These are phyloP conservation scores for Candida railenensis DNA, from an alignment of 805 yeast genomes.

Conservation along the genomic window DNA sequence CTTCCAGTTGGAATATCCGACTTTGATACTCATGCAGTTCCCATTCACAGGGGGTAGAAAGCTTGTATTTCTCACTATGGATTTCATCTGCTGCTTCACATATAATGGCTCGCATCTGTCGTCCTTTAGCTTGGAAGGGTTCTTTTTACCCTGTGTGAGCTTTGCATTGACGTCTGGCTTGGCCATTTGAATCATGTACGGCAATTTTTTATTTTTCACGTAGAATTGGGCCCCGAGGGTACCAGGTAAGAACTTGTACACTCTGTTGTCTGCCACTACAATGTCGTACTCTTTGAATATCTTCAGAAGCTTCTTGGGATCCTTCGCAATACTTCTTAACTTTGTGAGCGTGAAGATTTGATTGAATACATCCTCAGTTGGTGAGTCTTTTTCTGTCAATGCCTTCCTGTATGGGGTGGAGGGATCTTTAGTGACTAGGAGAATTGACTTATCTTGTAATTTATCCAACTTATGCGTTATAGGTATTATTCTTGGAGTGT, in stretches of 20 bases:
- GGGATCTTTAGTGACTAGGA: slow-evolving; percentile 76
- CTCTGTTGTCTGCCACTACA: slow-evolving; percentile 67
- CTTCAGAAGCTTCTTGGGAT: slow-evolving; percentile 45
- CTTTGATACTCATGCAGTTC: slow-evolving; percentile 54
- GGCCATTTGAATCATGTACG: slow-evolving; percentile 65
- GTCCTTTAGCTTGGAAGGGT: slow-evolving; percentile 44
- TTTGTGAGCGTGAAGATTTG: slow-evolving; percentile 61
- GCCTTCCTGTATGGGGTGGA: slow-evolving; percentile 52
- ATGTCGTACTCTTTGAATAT: slow-evolving; percentile 63
- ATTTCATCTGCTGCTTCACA: slow-evolving; percentile 61
- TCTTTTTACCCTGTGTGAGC: slow-evolving; percentile 28
- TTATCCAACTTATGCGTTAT: slow-evolving; percentile 51
- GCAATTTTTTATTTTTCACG: slow-evolving; percentile 62
- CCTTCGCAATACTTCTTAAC: slow-evolving; percentile 45
- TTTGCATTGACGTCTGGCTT: slow-evolving; percentile 33
- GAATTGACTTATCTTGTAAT: slow-evolving; percentile 48
- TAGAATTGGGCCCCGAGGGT: slow-evolving; percentile 62
- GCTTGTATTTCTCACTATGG: slow-evolving; percentile 61
- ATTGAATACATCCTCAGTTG: slow-evolving; percentile 61
- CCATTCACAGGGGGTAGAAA: slow-evolving; percentile 62
- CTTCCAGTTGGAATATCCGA: slow-evolving; percentile 56
- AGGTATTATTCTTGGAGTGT: slow-evolving; percentile 48
- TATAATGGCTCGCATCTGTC: slow-evolving; percentile 66
- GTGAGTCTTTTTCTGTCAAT: slow-evolving; percentile 46
- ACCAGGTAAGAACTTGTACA: slow-evolving; percentile 58